Percentiles rank a stretch among this genome's conserved stretches.
These are phyloP conservation scores for Podospora pseudocomata DNA, from an alignment of 495 filamentous ascomycete genomes.

Conservation along the genomic window DNA sequence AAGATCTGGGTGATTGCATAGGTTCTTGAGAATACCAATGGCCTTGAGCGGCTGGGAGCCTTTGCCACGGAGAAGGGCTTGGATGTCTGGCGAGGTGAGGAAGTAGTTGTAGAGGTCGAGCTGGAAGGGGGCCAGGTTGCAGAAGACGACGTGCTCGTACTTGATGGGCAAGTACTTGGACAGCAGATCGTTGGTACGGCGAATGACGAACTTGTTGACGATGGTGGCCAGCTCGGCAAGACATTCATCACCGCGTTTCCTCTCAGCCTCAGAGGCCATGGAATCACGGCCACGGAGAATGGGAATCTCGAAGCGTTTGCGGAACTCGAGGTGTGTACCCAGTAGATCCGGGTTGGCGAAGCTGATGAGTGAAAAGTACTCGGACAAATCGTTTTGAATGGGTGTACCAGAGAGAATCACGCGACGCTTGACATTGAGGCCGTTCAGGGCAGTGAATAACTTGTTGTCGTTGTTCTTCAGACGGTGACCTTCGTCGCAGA, in stretches of 20 bases:
- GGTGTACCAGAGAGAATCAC: constrained; percentile 97
- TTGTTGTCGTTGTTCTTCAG: constrained; percentile 96
- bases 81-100: constrained; percentile 92
- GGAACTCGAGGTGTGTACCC: constrained; percentile 85
- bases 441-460: constrained; percentile 86
- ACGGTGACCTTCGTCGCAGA: constrained; percentile 99
- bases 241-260: constrained; percentile 79
- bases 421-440: constrained; percentile 80
- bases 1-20: constrained; percentile 97
- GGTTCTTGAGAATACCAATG: constrained; percentile 93
- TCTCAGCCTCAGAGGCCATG: constrained; percentile 77
- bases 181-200: constrained; percentile 94
- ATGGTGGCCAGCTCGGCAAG: constrained; percentile 73
- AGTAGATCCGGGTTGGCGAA: constrained; percentile 95
- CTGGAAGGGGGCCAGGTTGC: constrained; percentile 91
- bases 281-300: constrained; percentile 93
- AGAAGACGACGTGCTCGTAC: constrained; percentile 99
- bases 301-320: constrained; percentile 89
- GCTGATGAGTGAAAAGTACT: constrained; percentile 94
- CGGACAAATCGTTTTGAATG: constrained; percentile 95
- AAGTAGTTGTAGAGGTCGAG: constrained; percentile 93
- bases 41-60: constrained; percentile 95
- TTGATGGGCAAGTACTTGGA: constrained; percentile 98
- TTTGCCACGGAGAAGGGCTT: constrained; percentile 86
- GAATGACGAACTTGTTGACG: constrained; percentile 99